Evolutionary conservation across 345 rosid genomes (phyloP), one percentile per base, ranked within the genome.

Genomic region (Anacardium occidentale): DNA sequence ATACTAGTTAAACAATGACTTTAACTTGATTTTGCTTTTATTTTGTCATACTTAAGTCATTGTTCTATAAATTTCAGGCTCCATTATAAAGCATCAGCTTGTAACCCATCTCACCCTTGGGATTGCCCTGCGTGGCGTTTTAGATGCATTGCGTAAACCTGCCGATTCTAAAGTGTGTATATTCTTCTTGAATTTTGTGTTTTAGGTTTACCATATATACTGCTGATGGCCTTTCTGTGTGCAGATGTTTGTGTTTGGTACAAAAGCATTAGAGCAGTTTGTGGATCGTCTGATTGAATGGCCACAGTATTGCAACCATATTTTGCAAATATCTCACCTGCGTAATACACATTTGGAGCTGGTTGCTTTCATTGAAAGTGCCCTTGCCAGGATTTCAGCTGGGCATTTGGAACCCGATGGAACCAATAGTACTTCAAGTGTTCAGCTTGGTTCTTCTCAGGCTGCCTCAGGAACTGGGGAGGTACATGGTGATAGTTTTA

Each of bases 251-350:
- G 83, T 88, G 52, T 95, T 95, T 82, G 99, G 99, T 54, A 92
- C 92, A 66, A 90, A 87, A 80, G 98, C 99, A 20, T 80, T 95
- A 85, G 98, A 95, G 82, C 96, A 95, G 85, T 95, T 95, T 63
- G 88, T 92, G 80, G 97, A 90, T 75, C 96, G 99, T 58, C 79
- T 95, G 62, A 84, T 92, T 74, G 99, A 95, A 81, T 89, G 91
- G 96, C 99, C 99, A 1, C 99, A 95, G 54, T 95, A 95, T 82
- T 95, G 99, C 86, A 91, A 92, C 78, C 99, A 92, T 77, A 92
- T 95, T 70, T 85, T 95, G 68, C 99, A 95, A 83, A 95, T 95
- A 82, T 95, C 99, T 78, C 97, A 95, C 82, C 78, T 95, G 71
- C 96, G 98, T 55, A 77, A 79, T 54, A 85, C 92, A 73, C 98